Base-by-base conservation (phyloP, 305 asterid genomes). In the Salvia sclarea region DNA sequence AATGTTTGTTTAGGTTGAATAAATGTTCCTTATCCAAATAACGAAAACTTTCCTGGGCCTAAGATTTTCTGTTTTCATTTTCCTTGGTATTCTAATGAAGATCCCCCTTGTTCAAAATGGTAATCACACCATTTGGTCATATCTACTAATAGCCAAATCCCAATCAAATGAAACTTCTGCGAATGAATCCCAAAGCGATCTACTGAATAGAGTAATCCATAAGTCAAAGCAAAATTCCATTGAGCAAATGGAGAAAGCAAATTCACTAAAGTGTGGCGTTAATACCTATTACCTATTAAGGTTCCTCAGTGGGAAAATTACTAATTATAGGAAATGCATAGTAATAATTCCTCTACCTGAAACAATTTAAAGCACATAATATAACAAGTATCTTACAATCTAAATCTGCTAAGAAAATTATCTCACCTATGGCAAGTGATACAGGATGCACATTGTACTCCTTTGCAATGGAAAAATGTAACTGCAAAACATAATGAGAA, bases 361-460 rank as follows among this genome's bases (percentile, higher is more conserved):
- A 35, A 18, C 12, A 37, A 49, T 35, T 40, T 24, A 16, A 64
- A 16, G n/a, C 53, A 70, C 43, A 69, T 50, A 45, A 73, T 7
- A 33, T 48, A 25, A 8, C 33, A 25, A 60, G 73, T 28, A 59
- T 17, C 61, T 33, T 44, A 52, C 20, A 65, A 59, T 69, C 73
- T 25, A 44, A 65, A 61, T 65, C 22, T 21, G 20, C 2, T 55
- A 54, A 45, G 25, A n/a, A 49, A 56, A 10, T 67, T 17, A 24
- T 40, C 44, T 63, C 82, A 92, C 96, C 97, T 79, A 90, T 82
- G 50, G 97, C 89, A 48, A 92, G 84, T 65, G 95, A 86, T 71
- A 90, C 88, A 9, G 97, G 98, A 70, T 83, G 94, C 63, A 92
- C 37, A 28, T 82, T 82, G 66, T 80, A 84, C 67, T 73, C 74